Conservation (phyloP, 192 early-diverging fungal genomes). For the Backusella westeae region DNA sequence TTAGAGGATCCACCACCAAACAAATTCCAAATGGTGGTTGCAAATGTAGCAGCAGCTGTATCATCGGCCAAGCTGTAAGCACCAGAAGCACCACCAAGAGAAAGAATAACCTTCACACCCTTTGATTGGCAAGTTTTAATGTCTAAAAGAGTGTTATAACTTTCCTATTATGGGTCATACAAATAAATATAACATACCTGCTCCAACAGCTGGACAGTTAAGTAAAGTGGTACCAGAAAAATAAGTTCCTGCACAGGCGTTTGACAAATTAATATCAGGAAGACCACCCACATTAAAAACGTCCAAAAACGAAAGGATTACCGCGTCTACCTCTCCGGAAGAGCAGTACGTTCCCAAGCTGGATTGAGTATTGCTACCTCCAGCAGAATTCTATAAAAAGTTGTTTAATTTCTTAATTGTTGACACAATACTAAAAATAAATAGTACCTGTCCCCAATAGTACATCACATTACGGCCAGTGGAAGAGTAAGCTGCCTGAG, state of each 20-base stretch:
- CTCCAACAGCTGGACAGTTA: slow-evolving; percentile 64
- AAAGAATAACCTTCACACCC: slow-evolving; percentile 73
- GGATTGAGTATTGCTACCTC: slow-evolving; percentile 9
- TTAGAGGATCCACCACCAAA: slow-evolving; percentile 65
- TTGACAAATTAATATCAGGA: slow-evolving; percentile 68
- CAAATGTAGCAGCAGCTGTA: slow-evolving; percentile 55
- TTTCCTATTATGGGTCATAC: neutral
- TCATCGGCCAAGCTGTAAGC: slow-evolving; percentile 59
- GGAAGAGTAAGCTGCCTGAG: neutral
- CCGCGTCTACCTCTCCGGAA: slow-evolving; percentile 42
- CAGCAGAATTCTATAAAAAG: slow-evolving; percentile 27
- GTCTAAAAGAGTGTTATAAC: slow-evolving; percentile 29
- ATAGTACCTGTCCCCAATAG: slow-evolving; percentile 18
- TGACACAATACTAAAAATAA: neutral
- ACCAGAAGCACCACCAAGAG: slow-evolving; percentile 69
- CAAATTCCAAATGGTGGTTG: slow-evolving; percentile 72
- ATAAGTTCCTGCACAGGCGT: slow-evolving; percentile 56
- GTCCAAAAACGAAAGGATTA: slow-evolving; percentile 59
- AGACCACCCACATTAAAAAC: slow-evolving; percentile 60
- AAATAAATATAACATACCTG: slow-evolving; percentile 13
- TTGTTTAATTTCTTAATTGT: neutral
- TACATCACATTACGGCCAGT: slow-evolving; percentile 1
- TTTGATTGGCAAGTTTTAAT: slow-evolving; percentile 68
- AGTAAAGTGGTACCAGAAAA: slow-evolving; percentile 57
- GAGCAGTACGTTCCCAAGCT: slow-evolving; percentile 58